Percentiles rank a stretch among this genome's conserved stretches.
These are phyloP conservation scores for Actinidia arguta DNA, from an alignment of 179 eudicot genomes.

Conservation along the genomic window DNA sequence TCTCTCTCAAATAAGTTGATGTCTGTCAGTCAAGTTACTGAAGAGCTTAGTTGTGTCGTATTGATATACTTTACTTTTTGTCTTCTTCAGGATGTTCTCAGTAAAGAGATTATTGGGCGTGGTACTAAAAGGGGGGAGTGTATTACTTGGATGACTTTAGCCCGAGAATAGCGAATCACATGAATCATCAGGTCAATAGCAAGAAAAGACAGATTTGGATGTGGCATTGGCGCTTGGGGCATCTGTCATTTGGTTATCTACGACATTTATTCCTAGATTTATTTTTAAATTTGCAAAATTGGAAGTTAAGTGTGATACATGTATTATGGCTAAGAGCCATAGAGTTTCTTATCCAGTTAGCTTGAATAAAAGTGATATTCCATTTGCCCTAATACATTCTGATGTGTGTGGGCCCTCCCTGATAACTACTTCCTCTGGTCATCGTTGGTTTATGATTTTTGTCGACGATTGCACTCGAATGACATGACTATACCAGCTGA, in stretches of 20 bases:
- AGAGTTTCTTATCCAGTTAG: conserved; percentile 9
- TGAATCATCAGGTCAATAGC: neutral
- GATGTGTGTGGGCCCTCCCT: conserved; percentile 1
- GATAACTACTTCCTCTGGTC: neutral
- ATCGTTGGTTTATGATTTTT: neutral
- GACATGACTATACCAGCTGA: conserved; percentile 21
- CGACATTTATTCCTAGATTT: neutral
- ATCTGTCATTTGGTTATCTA: too few species aligned
- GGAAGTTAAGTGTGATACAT: conserved; percentile 6
- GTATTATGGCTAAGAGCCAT: conserved; percentile 4
- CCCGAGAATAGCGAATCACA: neutral
- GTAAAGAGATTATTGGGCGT: conserved; percentile 13
- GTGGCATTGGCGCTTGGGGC: neutral
- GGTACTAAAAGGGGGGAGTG: conserved; percentile 19
- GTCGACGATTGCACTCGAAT: conserved; percentile 19
- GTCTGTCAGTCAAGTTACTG: too few species aligned
- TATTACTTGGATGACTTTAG: conserved; percentile 14
- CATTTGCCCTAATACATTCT: conserved; percentile 12
- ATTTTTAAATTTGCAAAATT: neutral
- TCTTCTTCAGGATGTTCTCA: neutral
- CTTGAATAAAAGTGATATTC: conserved; percentile 14
- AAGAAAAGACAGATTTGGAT: neutral
- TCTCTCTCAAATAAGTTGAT: neutral
- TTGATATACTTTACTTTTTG: conserved; percentile 5
- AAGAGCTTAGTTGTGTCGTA: neutral